These are phyloP conservation scores for Termitomyces sp. DNA, from an alignment of 768 basidiomycete genomes.

Conservation along the genomic window DNA sequence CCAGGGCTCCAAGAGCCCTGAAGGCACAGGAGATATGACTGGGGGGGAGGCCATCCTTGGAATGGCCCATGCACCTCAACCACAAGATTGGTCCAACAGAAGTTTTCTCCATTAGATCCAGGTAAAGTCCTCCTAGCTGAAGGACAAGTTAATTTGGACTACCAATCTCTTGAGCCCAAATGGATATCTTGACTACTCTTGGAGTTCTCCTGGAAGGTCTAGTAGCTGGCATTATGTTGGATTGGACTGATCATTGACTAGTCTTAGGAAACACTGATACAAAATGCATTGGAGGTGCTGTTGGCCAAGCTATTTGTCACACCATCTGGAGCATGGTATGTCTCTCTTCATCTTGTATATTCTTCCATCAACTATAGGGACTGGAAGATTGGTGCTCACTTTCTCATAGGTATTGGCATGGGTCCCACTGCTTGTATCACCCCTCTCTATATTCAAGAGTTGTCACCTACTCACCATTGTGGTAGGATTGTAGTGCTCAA, in stretches of 20 bases:
- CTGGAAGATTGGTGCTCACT: conserved; percentile 61
- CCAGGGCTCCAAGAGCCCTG: too few relatives aligned
- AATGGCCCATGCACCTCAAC: too few relatives aligned
- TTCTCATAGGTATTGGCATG: conserved; percentile 73
- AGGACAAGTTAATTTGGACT: too few relatives aligned
- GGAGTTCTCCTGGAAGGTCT: conserved; percentile 78
- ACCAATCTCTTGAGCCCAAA: too few relatives aligned
- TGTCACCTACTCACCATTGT: conserved; percentile 69
- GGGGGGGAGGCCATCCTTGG: too few relatives aligned
- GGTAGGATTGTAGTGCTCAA: conserved; percentile 82
- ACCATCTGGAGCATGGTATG: conserved; percentile 68
- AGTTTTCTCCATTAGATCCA: too few relatives aligned
- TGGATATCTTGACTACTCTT: conserved; percentile 74
- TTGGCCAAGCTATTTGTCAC: conserved; percentile 67
- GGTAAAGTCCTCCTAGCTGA: too few relatives aligned
- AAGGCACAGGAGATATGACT: too few relatives aligned
- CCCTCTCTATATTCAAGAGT: conserved; percentile 81
- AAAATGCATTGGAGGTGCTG: conserved; percentile 73
- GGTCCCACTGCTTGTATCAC: conserved; percentile 76
- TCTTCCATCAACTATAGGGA: neutral
- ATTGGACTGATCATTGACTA: conserved; percentile 63
- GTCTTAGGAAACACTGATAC: conserved; percentile 67
- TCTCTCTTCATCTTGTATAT: neutral
- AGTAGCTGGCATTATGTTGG: conserved; percentile 63
- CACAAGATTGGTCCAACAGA: too few relatives aligned